A percentile compares a stretch with the other conserved stretches of the same genome.
phyloP scores from a whole-genome alignment of 495 filamentous ascomycete genomes.

The Bryoglossum gracile region DNA sequence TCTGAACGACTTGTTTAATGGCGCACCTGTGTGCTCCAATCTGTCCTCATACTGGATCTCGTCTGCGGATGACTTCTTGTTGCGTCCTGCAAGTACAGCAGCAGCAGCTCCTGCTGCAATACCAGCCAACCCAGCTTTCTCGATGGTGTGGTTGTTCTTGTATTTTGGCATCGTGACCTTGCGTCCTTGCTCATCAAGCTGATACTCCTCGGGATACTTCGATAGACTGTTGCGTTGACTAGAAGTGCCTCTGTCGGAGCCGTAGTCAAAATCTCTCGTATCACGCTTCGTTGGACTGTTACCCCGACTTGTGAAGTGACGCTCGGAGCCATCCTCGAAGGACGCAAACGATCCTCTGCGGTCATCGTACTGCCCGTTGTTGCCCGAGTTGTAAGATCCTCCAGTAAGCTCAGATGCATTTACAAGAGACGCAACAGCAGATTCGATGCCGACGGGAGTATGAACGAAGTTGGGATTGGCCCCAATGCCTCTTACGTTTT shows the following conservation, averaged over 20 bases:
- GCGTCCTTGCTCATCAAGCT: conserved; percentile 46
- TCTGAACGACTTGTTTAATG: conserved; percentile 42
- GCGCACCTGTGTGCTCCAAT: conserved; percentile 20
- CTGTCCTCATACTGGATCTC: conserved; percentile 18
- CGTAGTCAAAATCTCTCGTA: conserved; percentile 9
- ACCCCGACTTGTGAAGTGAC: conserved; percentile 23
- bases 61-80: conserved; percentile 29
- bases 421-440: conserved; percentile 78
- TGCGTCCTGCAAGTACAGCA: conserved; percentile 33
- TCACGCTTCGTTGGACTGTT: conserved; percentile 22
- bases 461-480: conserved; percentile 71
- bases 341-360: conserved; percentile 32
- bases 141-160: conserved; percentile 35
- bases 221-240: conserved; percentile 19
- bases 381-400: conserved; percentile 31
- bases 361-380: conserved; percentile 20
- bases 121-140: conserved; percentile 44
- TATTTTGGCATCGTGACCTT: conserved; percentile 37
- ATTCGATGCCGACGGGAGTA: conserved; percentile 66
- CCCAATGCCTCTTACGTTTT: conserved; percentile 58
- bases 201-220: conserved; percentile 36
- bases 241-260: conserved; percentile 20
- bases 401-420: conserved; percentile 66
- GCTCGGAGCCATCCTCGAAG: conserved; percentile 34
- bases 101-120: conserved; percentile 44